Evolutionary conservation across 768 basidiomycete species (phyloP), one percentile per base, ranked within the genome.

Genomic region (Daedaleopsis nitida): DNA sequence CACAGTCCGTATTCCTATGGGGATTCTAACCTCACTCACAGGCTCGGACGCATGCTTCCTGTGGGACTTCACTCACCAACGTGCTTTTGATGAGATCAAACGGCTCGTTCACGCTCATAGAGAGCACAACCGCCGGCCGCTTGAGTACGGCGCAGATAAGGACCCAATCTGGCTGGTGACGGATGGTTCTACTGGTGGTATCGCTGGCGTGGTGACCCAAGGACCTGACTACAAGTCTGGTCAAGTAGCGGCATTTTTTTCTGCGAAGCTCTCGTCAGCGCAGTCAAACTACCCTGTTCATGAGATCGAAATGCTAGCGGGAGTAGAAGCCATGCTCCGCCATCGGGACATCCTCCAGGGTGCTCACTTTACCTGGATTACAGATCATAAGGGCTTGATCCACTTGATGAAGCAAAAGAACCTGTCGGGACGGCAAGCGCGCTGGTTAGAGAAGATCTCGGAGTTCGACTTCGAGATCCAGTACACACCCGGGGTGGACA

Each of bases 1-100:
- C 0, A 62, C 64, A 0, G 62, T 81, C 1, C 65, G 74, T 0
- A 75, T 80, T 1, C 78, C 78, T 5, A 78, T 81, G 74, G 75
- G 71, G 2, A 52, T 76, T 0, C 65, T 81, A 1, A 59, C 65
- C 0, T 53, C 63, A 16, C 27, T 71, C 1, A 69, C 70, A 0
- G 67, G 69, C 0, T 24, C 54, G 4, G 60, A 42, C 0, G 37
- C 27, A 5, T 9, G 44, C 9, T 75, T 66, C 57, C 12, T 27
- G 21, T 74, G 75, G 71, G 59, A 57, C 13, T 34, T 49, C 7
- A 70, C 69, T 8, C 66, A 71, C 19, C 72, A 73, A 39, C 49
- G 67, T 2, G 72, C 72, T 0, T 75, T 75, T 50, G 68, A 75
- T 0, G 59, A 66, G 1, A 64, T 73, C 47, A 70, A 70, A 34